Evolutionary conservation across 139 green algal genomes (phyloP).

Genomic region (Ettlia oleoabundans): DNA sequence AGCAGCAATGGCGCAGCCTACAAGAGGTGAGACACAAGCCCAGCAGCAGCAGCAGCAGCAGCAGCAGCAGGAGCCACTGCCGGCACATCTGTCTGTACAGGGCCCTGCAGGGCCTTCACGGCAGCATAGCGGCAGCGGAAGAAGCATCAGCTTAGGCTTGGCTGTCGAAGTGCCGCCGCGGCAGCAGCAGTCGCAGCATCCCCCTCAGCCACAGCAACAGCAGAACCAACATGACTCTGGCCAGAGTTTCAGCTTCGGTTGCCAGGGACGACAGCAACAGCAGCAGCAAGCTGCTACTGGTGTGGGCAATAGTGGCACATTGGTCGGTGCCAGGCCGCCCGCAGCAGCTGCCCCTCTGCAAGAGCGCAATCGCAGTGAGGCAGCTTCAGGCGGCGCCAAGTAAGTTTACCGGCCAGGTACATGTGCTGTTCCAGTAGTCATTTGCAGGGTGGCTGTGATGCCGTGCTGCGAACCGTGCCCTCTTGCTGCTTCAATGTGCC

Average conservation of each 20-base stretch:
- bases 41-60: conserved; percentile 21
- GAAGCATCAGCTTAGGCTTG: too few relatives aligned
- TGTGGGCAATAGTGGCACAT: background rate
- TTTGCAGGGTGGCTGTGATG: too few relatives aligned
- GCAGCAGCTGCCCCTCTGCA: background rate
- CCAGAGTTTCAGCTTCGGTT: too few relatives aligned
- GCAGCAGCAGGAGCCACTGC: background rate
- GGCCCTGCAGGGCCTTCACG: too few relatives aligned
- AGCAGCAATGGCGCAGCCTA: background rate
- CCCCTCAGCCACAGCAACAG: background rate
- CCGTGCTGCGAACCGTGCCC: too few relatives aligned
- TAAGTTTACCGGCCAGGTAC: too few relatives aligned
- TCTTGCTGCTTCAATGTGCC: too few relatives aligned
- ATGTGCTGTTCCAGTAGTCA: too few relatives aligned
- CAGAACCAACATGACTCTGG: background rate
- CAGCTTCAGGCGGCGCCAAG: background rate
- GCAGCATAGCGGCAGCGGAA: too few relatives aligned
- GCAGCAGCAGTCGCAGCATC: background rate
- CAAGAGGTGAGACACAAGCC: background rate
- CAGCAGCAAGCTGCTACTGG: background rate
- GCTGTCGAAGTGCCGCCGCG: too few relatives aligned
- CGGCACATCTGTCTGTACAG: background rate
- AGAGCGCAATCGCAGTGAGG: background rate
- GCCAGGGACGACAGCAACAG: too few relatives aligned
- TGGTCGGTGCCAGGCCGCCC: background rate